Evolutionary conservation across 2,329 filamentous ascomycete species (phyloP).

Genomic region (Tothia fuscella): DNA sequence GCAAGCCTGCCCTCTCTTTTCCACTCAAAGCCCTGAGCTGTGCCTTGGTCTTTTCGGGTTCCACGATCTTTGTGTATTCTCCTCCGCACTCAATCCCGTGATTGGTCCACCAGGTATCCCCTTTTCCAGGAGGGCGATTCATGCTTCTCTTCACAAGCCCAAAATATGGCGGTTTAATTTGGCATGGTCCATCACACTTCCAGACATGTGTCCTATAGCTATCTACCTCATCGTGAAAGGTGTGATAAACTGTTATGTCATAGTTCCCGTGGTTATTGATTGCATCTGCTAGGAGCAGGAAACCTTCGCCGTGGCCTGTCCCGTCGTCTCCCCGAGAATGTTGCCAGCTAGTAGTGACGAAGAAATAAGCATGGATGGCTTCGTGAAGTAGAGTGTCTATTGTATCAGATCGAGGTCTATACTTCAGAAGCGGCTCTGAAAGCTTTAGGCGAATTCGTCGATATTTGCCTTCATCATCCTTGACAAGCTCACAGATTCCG

Average conservation of each 20-base stretch:
- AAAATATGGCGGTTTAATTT: conserved; percentile 27
- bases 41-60: conserved; percentile 30
- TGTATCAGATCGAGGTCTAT: conserved; percentile 30
- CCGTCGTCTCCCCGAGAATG: conserved; percentile 30
- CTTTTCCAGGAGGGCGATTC: conserved; percentile 31
- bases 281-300: conserved; percentile 31
- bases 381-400: conserved; percentile 34
- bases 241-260: conserved; percentile 30
- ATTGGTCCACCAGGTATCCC: conserved; percentile 30
- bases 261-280: conserved; percentile 33
- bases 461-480: conserved; percentile 25
- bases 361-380: conserved; percentile 35
- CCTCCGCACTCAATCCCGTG: conserved; percentile 32
- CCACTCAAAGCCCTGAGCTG: conserved; percentile 27
- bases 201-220: conserved; percentile 34
- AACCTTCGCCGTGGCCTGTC: conserved; percentile 31
- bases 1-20: conserved; percentile 29
- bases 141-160: conserved; percentile 34
- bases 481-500: conserved; percentile 33
- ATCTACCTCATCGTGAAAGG: conserved; percentile 35
- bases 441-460: conserved; percentile 31
- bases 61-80: conserved; percentile 28
- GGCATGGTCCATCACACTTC: conserved; percentile 32
- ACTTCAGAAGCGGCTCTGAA: conserved; percentile 32
- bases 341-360: conserved; percentile 31